Evolutionary conservation across 768 basidiomycete genomes (phyloP).

Genomic region (Lactarius deliciosus): DNA sequence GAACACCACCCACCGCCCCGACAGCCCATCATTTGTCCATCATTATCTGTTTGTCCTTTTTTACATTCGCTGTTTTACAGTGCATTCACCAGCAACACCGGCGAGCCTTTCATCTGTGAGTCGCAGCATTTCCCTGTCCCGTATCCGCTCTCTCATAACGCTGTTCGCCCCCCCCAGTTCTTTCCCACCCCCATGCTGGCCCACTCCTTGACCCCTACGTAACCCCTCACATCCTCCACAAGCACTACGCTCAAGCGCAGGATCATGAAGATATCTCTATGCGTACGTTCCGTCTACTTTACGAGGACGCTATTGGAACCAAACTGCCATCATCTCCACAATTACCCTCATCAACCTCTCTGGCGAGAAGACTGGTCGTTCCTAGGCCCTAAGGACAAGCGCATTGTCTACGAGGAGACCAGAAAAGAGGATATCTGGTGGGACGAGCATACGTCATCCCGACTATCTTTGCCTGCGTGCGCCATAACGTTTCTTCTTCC

Average conservation of each 20-base stretch:
- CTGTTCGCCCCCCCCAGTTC: neutral
- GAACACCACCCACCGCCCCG: neutral
- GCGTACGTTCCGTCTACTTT: constrained; percentile 62
- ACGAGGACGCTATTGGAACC: constrained; percentile 97
- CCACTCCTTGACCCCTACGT: constrained; percentile 79
- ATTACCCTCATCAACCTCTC: constrained; percentile 99
- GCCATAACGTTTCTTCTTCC: constrained; percentile 14
- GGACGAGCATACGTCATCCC: constrained; percentile 49
- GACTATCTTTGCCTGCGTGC: neutral
- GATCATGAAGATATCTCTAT: constrained; percentile 62
- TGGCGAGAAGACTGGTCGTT: constrained; percentile 76
- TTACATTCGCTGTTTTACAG: neutral
- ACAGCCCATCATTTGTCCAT: neutral
- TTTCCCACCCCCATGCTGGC: constrained; percentile 54
- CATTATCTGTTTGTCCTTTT: neutral
- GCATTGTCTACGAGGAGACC: constrained; percentile 96
- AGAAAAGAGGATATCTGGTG: constrained; percentile 80
- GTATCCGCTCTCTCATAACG: neutral
- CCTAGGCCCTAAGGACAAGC: constrained; percentile 97
- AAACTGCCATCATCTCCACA: constrained; percentile 91
- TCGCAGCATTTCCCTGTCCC: neutral
- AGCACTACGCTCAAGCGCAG: constrained; percentile 73
- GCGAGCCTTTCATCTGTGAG: constrained; percentile 11
- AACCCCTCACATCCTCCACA: constrained; percentile 87
- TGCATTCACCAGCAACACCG: neutral